phyloP scores from a whole-genome alignment of 2,329 filamentous ascomycete genomes.

The Sclerotiophoma versabilis region DNA sequence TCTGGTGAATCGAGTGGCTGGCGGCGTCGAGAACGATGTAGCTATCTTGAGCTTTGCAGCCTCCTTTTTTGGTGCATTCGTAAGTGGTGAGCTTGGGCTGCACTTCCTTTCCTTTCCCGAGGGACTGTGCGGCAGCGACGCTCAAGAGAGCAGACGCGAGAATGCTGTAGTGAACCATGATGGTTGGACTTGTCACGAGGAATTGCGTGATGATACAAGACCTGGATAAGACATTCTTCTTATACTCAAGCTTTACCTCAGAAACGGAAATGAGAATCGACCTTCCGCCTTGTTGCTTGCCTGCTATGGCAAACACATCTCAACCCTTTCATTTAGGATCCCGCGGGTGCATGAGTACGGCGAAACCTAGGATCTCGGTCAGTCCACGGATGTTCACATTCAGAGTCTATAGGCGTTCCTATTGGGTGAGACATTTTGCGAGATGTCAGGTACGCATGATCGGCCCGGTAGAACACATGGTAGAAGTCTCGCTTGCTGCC shows the following conservation, averaged over 20 bases:
- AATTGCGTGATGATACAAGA: slow-evolving; percentile 13
- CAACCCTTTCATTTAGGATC: slow-evolving; percentile 6
- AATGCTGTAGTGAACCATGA: slow-evolving; percentile 36
- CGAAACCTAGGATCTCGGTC: not conserved
- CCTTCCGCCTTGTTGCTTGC: slow-evolving; percentile 6
- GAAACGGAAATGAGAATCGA: slow-evolving; percentile 4
- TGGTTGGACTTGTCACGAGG: slow-evolving; percentile 5
- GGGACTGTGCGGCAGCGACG: slow-evolving; percentile 41
- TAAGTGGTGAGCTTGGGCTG: slow-evolving; percentile 62
- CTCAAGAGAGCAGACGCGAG: slow-evolving; percentile 36
- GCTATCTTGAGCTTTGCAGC: slow-evolving; percentile 58
- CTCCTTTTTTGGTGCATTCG: slow-evolving; percentile 59
- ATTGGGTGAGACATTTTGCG: not conserved
- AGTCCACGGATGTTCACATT: not conserved
- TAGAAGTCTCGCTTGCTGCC: slow-evolving; percentile 1
- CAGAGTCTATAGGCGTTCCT: not conserved
- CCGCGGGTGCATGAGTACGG: not conserved
- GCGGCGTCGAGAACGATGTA: slow-evolving; percentile 60
- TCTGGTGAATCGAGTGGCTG: slow-evolving; percentile 55
- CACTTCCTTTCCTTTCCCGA: slow-evolving; percentile 50
- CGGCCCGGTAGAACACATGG: slow-evolving; percentile 13
- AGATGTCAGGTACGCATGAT: slow-evolving; percentile 16
- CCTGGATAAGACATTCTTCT: slow-evolving; percentile 3
- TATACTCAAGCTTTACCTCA: slow-evolving; percentile 8
- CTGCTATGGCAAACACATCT: not conserved